Conservation (phyloP, 305 asterid species). For the Fraxinus paxiana region DNA sequence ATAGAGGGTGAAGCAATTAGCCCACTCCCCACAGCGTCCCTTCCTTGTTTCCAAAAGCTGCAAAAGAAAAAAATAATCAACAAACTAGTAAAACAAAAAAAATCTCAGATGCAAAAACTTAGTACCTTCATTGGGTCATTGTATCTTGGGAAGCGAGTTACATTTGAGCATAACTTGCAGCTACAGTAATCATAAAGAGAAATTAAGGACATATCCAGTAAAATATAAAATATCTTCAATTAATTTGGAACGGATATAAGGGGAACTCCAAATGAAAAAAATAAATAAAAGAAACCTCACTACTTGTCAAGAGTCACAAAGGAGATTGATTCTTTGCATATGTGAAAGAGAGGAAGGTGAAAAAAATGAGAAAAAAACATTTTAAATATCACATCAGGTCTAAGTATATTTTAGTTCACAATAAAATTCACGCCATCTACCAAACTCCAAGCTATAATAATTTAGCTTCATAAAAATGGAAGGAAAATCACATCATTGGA, state of each 20-base stretch:
- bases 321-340: background rate
- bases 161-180: conserved; percentile 64
- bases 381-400: background rate
- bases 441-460: background rate
- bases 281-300: conserved; percentile 1
- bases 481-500: conserved; percentile 4
- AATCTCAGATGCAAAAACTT: conserved; percentile 14
- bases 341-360: conserved; percentile 1
- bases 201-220: conserved; percentile 12
- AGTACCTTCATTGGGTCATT: conserved; percentile 84
- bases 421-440: background rate
- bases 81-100: conserved; percentile 23
- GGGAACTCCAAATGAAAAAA: conserved; percentile 1
- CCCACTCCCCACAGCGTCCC: conserved; percentile 99
- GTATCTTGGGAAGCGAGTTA: conserved; percentile 97
- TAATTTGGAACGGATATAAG: background rate
- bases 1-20: conserved; percentile 91
- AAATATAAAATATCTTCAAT: conserved; percentile 5
- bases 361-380: background rate
- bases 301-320: conserved; percentile 1
- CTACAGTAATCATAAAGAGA: conserved; percentile 38
- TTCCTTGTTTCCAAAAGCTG: conserved; percentile 91
- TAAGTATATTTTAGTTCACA: background rate
- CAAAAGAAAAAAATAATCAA: conserved; percentile 24
- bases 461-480: conserved; percentile 3